Base-by-base conservation (phyloP, 495 filamentous ascomycete genomes). In the Chaetomium fimeti region DNA sequence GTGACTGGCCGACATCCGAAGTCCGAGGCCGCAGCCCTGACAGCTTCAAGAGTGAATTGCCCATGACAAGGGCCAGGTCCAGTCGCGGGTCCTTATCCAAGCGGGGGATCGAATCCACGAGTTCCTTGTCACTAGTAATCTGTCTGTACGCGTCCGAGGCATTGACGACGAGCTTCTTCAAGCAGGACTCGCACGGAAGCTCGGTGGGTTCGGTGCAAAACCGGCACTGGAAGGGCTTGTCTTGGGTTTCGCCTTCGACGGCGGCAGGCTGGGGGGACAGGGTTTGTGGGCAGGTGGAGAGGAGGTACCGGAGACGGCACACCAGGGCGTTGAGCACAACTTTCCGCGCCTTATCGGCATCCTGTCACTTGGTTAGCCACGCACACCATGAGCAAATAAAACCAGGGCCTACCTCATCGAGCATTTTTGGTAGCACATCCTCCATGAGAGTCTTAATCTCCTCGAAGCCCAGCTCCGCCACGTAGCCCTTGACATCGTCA, bases 21-120 rank as follows among this genome's bases (percentile, higher is more conserved):
- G 62, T 29, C 16, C 57, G 61, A 18, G 66, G 61, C 28, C 56
- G 64, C 61, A 75, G 29, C 13, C 76, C 63, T 1, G 80, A 68
- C n/a, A 84, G 69, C 63, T 81, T 83, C 1, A 84, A 65, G 7
- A 84, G 72, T 13, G 79, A 78, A 38, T 73, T 74, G 5, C 76
- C 74, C 29, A 81, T 78, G 32, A 81, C 65, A 25, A 83, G 68
- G 5, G 75, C 67, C 25, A 82, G 68, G 56, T 81, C 80, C 11
- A 78, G 64, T 9, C 81, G 72, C 0, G 81, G 82, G 60, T 83
- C 77, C 52, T 72, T 72, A 29, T 71, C 67, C 22, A 76, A 58
- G 3, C 47, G 47, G 1, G 74, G 71, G 55, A 76, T 72, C 8
- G 62, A 27, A 24, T 45, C 66, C n/a, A 67, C 20, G 11, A 76